Conservation (phyloP, 2,329 filamentous ascomycete species). For the Aspergillus fructus region DNA sequence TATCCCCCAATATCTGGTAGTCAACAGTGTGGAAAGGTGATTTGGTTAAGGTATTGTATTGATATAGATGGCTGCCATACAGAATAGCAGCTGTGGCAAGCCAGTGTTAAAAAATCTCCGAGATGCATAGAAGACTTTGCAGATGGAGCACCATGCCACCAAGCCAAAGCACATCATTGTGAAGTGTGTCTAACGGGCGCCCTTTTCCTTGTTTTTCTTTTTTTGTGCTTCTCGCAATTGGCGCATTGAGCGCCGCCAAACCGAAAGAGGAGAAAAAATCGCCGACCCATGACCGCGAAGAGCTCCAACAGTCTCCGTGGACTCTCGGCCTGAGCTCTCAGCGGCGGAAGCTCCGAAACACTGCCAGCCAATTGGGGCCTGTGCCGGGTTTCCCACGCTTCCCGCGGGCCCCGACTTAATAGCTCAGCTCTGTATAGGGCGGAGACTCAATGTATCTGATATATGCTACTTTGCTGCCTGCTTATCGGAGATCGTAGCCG, state of each 20-base stretch:
- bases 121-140: neutral
- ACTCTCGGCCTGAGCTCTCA: no score
- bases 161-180: neutral
- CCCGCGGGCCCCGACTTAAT: neutral
- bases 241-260: neutral
- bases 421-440: neutral
- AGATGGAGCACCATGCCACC: neutral
- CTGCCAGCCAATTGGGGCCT: neutral
- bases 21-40: neutral
- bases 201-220: neutral
- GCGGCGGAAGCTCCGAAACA: neutral
- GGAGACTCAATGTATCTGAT: no score
- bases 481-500: no score
- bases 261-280: neutral
- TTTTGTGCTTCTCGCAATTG: slow-evolving; percentile 4
- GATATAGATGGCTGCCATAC: neutral
- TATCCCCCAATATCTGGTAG: neutral
- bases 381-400: neutral
- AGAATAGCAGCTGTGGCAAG: neutral
- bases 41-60: neutral
- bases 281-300: neutral
- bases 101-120: neutral
- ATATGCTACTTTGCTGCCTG: no score
- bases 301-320: no score
- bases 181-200: neutral